These are phyloP conservation scores for Agrostemma githago DNA, from an alignment of 148 eudicot species.

Conservation along the genomic window DNA sequence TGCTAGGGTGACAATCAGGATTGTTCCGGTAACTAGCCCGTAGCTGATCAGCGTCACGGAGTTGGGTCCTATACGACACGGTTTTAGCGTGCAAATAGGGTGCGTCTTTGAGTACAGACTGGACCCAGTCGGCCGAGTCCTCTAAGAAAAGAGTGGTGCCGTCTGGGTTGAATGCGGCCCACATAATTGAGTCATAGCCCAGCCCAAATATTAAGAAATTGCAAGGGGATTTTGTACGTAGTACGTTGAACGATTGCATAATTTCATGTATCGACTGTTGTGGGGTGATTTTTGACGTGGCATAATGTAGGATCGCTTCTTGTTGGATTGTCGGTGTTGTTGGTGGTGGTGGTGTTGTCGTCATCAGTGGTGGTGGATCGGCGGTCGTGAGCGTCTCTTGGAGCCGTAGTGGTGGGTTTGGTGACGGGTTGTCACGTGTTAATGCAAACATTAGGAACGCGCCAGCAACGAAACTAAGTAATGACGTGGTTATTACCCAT, in stretches of 20 bases:
- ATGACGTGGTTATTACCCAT: not conserved
- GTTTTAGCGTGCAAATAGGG: conserved; percentile 26
- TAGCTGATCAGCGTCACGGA: conserved; percentile 30
- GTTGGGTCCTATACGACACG: conserved; percentile 33
- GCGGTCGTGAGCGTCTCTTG: not conserved
- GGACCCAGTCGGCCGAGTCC: conserved; percentile 38
- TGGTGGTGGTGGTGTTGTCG: not conserved
- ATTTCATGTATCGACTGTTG: conserved; percentile 37
- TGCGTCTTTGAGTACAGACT: conserved; percentile 23
- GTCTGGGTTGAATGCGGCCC: conserved; percentile 39
- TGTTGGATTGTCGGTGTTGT: conserved; percentile 21
- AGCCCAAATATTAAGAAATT: conserved; percentile 44
- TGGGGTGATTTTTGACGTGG: conserved; percentile 36
- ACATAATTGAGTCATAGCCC: conserved; percentile 47
- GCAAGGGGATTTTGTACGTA: conserved; percentile 22
- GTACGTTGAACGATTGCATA: conserved; percentile 29
- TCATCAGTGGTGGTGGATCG: not conserved
- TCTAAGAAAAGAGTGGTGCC: conserved; percentile 43
- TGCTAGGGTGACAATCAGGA: conserved; percentile 28
- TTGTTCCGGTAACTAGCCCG: conserved; percentile 20
- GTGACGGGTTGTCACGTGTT: not conserved
- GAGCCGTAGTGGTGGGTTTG: not conserved
- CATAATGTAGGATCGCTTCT: conserved; percentile 37
- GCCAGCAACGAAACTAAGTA: not conserved
- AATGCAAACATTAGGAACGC: not conserved